Conservation (phyloP, 192 early-diverging fungal genomes). For the Paraglomus occultum region DNA sequence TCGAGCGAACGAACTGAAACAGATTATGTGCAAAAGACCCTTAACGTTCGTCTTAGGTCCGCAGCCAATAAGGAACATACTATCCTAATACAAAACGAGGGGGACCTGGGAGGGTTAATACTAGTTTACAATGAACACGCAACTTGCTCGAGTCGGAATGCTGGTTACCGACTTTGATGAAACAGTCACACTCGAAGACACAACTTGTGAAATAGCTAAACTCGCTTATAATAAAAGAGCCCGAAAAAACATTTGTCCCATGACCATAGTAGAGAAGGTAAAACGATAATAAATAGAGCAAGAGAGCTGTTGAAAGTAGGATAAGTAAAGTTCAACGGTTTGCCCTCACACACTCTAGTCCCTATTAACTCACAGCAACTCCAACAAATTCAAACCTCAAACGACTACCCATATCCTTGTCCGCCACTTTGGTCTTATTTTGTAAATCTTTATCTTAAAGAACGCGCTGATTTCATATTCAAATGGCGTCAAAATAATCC, state of each 20-base stretch:
- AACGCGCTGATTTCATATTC: conserved; percentile 17
- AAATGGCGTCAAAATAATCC: background rate
- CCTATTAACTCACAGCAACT: too few species aligned
- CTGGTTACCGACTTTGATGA: conserved; percentile 29
- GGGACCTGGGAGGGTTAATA: conserved; percentile 10
- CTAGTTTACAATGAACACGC: background rate
- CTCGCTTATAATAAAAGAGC: conserved; percentile 25
- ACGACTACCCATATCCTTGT: background rate
- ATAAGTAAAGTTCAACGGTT: background rate
- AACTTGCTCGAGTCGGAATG: background rate
- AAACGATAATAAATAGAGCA: background rate
- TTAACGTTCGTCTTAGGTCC: too few species aligned
- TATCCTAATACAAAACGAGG: background rate
- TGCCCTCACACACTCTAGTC: background rate
- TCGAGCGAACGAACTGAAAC: too few species aligned
- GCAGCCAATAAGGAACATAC: too few species aligned
- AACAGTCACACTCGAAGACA: conserved; percentile 24
- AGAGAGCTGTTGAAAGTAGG: background rate
- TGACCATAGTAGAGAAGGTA: background rate
- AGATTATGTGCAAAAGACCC: too few species aligned
- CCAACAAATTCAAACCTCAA: too few species aligned
- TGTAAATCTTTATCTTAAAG: conserved; percentile 22
- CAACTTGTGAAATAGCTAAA: conserved; percentile 20
- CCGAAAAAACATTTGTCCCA: too few species aligned
- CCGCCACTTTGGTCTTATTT: conserved; percentile 30